Conservation (phyloP, 164 flowering plant genomes). For the Annona squamosa region DNA sequence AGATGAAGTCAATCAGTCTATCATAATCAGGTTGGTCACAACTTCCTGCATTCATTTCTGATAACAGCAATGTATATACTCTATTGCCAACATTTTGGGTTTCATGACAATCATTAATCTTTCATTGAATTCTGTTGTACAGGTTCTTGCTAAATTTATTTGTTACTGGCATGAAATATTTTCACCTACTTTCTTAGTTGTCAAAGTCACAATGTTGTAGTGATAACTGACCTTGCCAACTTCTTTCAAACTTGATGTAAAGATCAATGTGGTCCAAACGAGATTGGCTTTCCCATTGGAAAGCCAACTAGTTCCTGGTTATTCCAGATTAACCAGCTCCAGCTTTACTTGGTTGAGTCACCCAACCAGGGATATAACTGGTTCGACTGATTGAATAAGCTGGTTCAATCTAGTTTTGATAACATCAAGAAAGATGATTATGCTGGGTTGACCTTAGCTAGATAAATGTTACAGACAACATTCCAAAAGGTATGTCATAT, state of each 20-base stretch:
- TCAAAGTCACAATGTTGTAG: background rate
- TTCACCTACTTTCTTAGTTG: background rate
- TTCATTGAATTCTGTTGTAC: background rate
- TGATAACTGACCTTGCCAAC: background rate
- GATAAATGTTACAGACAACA: background rate
- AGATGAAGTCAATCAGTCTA: constrained; percentile 99
- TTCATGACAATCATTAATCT: too few species aligned
- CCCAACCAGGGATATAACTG: too few species aligned
- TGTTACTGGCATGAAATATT: background rate
- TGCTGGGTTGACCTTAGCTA: background rate
- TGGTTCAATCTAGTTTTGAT: too few species aligned
- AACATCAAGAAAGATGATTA: background rate
- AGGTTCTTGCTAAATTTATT: too few species aligned
- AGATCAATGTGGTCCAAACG: too few species aligned
- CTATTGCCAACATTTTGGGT: background rate
- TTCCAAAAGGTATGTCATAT: background rate
- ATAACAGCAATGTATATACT: background rate
- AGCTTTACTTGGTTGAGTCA: too few species aligned
- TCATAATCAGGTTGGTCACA: constrained; percentile 89
- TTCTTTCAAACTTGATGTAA: background rate
- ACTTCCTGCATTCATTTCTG: background rate
- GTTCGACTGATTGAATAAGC: too few species aligned
- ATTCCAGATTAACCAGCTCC: too few species aligned
- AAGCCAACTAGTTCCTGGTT: too few species aligned
- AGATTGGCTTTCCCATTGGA: too few species aligned